Conservation (phyloP, 805 yeast genomes). For the Crinitomyces ghanaensis region DNA sequence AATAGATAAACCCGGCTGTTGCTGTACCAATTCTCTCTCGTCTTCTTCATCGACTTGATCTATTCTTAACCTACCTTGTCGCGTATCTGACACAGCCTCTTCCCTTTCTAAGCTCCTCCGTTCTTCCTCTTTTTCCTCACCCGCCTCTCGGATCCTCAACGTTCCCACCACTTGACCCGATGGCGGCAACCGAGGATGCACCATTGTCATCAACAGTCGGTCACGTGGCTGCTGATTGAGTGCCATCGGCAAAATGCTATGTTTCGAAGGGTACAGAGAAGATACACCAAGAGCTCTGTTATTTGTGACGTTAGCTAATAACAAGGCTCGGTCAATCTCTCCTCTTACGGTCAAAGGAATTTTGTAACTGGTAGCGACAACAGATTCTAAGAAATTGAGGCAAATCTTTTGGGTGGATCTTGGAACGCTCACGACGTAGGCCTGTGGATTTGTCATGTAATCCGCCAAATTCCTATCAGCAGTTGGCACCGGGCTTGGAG, state of each 20-base stretch:
- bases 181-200: constrained; percentile 69
- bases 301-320: constrained; percentile 22
- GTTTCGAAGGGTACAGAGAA: constrained; percentile 57
- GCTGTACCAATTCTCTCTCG: no score
- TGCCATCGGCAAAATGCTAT: constrained; percentile 64
- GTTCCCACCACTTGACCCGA: no score
- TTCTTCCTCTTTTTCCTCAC: no score
- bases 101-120: no score
- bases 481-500: constrained; percentile 5
- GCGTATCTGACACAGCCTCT: no score
- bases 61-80: no score
- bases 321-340: constrained; percentile 39
- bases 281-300: constrained; percentile 36
- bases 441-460: constrained; percentile 13
- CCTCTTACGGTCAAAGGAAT: constrained; percentile 56
- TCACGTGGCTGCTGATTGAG: constrained; percentile 37
- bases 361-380: constrained; percentile 36
- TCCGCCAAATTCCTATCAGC: constrained; percentile 11
- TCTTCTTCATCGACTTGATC: no score
- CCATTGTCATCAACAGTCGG: constrained; percentile 42
- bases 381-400: constrained; percentile 36
- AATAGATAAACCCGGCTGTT: no score
- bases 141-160: no score
- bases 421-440: constrained; percentile 11
- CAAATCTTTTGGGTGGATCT: constrained; percentile 16